These are phyloP conservation scores for Coemansia pectinata DNA, from an alignment of 192 early-diverging fungal genomes.

Conservation along the genomic window DNA sequence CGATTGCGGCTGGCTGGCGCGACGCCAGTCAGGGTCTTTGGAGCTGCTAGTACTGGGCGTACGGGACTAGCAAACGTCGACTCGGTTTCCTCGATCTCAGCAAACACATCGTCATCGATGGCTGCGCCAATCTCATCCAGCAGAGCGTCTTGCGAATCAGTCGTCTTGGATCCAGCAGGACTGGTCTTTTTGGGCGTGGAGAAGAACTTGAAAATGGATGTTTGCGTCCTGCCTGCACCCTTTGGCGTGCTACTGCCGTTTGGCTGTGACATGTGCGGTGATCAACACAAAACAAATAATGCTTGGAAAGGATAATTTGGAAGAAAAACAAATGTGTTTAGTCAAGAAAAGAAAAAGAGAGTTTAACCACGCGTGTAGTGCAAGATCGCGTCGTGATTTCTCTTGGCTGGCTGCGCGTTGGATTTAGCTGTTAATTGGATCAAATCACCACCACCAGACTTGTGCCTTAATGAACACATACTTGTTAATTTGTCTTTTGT, in stretches of 20 bases:
- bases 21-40: background rate
- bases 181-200: conserved; percentile 24
- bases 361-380: background rate
- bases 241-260: conserved; percentile 36
- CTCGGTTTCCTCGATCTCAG: conserved; percentile 31
- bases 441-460: background rate
- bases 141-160: conserved; percentile 47
- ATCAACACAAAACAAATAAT: background rate
- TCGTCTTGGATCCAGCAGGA: background rate
- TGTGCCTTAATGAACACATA: background rate
- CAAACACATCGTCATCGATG: conserved; percentile 38
- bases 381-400: background rate
- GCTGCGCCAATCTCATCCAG: conserved; percentile 18
- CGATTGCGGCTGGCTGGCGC: conserved; percentile 8
- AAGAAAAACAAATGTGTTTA: background rate
- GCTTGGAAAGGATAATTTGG: background rate
- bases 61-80: background rate
- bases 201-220: conserved; percentile 51
- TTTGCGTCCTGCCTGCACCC: conserved; percentile 30
- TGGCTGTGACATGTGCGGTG: conserved; percentile 18
- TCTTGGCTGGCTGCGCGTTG: background rate
- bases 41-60: background rate
- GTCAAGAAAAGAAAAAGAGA: background rate
- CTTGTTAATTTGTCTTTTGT: background rate
- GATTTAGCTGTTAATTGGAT: background rate